Base-by-base conservation (phyloP, 371 early-diverging fungal genomes). In the Actinomucor elegans region DNA sequence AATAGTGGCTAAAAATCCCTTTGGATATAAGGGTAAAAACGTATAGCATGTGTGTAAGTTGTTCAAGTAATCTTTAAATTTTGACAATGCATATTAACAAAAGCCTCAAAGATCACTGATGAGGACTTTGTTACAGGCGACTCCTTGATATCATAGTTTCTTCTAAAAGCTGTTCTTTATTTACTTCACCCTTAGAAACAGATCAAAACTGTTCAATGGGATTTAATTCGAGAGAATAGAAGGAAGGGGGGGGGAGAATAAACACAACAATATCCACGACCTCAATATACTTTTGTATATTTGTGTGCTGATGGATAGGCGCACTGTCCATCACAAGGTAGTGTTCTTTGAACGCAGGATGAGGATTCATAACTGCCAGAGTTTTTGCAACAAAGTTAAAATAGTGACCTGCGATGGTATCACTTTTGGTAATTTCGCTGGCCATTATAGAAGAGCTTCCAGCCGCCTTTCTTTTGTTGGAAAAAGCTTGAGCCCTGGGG, bases 231-330 rank as follows among this genome's bases (percentile, higher is more conserved):
- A 36, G 53, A 15, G 48, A 59, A n/a, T 55, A 55, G 8, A n/a
- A n/a, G n/a, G n/a, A n/a, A n/a, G n/a, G n/a, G n/a, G n/a, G 52
- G 61, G 4, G 56, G 55, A 38, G 59, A 48, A 48, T 56, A 64
- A 6, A 60, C 26, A 36, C 54, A 58, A 4, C 42, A 28, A 59
- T 67, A 59, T 18, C 61, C 67, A 11, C 51, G 35, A 12, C 5
- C 31, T 55, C 47, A 15, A 61, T 51, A 12, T 55, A 50, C 24
- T 29, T 51, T 20, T 34, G 15, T 20, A 59, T 43, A 23, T 52
- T 32, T n/a, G 36, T 14, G 34, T 38, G 33, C 3, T 43, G 54
- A 34, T 54, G 58, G 17, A 58, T 59, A 6, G 38, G 55, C 15
- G 49, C 52, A 15, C 59, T 59, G 35, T 64, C 55, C 43, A 64